Evolutionary conservation across 306 rosid genomes (phyloP).

Genomic region (Cucurbita maxima): DNA sequence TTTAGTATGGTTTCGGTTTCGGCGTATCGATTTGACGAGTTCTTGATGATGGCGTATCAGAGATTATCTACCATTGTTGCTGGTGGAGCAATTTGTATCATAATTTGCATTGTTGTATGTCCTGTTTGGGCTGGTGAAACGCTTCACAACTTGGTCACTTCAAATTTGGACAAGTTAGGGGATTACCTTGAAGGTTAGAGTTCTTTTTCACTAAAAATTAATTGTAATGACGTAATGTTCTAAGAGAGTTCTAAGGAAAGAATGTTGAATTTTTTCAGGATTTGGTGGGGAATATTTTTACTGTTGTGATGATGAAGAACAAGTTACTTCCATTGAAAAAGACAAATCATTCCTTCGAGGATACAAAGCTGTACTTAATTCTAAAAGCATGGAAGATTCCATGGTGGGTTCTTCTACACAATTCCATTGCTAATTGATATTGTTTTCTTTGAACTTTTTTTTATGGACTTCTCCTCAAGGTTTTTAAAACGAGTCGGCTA

Average conservation of each 20-base stretch:
- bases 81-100: slow-evolving; percentile 57
- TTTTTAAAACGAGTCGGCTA: too few relatives aligned
- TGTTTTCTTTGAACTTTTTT: too few relatives aligned
- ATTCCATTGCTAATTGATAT: too few relatives aligned
- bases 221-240: neutral
- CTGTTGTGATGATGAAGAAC: slow-evolving; percentile 17
- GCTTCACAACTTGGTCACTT: slow-evolving; percentile 58
- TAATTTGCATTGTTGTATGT: slow-evolving; percentile 38
- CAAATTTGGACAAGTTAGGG: slow-evolving; percentile 61
- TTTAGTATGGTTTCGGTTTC: slow-evolving; percentile 71
- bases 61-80: slow-evolving; percentile 49
- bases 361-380: slow-evolving; percentile 53
- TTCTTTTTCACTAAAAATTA: too few relatives aligned
- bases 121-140: slow-evolving; percentile 96
- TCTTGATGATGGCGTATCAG: slow-evolving; percentile 42
- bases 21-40: slow-evolving; percentile 37
- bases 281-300: slow-evolving; percentile 51
- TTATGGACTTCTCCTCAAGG: too few relatives aligned
- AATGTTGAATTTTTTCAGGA: slow-evolving; percentile 22
- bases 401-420: slow-evolving; percentile 31
- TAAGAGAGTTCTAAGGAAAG: neutral
- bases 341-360: slow-evolving; percentile 36
- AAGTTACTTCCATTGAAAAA: neutral
- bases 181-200: slow-evolving; percentile 42
- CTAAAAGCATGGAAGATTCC: slow-evolving; percentile 56